A percentile compares a stretch with the other conserved stretches of the same genome.
Conservation (phyloP, 148 eudicot genomes). For the Salicornia ramosissima region DNA sequence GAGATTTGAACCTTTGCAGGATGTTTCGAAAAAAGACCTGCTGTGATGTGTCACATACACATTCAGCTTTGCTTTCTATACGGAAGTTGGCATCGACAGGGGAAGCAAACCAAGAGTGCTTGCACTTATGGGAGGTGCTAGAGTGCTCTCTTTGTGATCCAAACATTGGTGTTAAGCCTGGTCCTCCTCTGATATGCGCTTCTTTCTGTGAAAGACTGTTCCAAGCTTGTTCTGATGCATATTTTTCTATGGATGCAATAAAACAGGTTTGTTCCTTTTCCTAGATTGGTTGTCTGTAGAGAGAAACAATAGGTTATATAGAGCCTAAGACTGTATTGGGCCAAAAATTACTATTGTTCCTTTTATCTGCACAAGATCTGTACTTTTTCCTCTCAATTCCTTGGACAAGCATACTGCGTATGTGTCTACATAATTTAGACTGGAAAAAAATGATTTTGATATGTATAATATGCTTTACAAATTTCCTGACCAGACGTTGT, state of each 20-base stretch:
- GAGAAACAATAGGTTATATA: not conserved
- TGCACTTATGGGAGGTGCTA: conserved; percentile 83
- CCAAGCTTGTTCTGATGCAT: conserved; percentile 76
- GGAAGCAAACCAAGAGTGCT: conserved; percentile 84
- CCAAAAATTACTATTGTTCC: not conserved
- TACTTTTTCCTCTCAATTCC: not conserved
- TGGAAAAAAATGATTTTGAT: not conserved
- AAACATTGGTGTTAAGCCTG: conserved; percentile 64
- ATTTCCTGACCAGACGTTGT: conserved; percentile 29
- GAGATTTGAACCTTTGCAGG: conserved; percentile 84
- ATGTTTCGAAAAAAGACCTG: conserved; percentile 78
- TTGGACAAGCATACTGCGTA: not conserved
- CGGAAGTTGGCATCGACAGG: conserved; percentile 80
- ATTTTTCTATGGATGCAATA: conserved; percentile 72
- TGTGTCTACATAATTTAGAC: not conserved
- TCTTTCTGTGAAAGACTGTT: conserved; percentile 79
- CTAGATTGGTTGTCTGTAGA: conserved; percentile 3
- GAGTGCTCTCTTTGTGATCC: conserved; percentile 98
- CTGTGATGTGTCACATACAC: conserved; percentile 89
- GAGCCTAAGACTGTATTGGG: not conserved
- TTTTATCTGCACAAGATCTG: not conserved
- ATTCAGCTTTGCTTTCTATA: conserved; percentile 61
- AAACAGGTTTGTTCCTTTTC: conserved; percentile 51
- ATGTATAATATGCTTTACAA: not conserved
- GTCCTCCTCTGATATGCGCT: conserved; percentile 76